Evolutionary conservation across 257 asterid species (phyloP).

Genomic region (Gentiana straminea): DNA sequence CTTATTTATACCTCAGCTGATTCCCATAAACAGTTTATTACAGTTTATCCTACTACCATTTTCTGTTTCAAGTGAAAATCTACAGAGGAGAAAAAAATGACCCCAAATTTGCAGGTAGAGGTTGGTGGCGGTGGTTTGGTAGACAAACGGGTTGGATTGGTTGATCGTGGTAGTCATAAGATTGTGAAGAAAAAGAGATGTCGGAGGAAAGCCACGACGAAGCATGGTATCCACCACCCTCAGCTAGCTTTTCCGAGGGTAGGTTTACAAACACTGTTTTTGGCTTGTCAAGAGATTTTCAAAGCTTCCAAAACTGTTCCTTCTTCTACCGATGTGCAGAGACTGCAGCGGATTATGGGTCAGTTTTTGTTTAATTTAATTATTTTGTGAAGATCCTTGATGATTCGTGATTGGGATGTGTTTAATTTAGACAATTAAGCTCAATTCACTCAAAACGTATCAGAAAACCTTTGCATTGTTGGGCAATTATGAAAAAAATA

Average conservation of each 20-base stretch:
- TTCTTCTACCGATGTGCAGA: conserved; percentile 28
- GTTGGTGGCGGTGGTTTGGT: conserved; percentile 18
- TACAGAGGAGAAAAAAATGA: background rate
- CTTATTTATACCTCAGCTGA: background rate
- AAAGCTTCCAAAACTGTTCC: conserved; percentile 55
- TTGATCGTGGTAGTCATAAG: conserved; percentile 18
- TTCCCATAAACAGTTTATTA: background rate
- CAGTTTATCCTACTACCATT: conserved; percentile 11
- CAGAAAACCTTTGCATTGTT: too few species aligned
- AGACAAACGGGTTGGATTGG: conserved; percentile 15
- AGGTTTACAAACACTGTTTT: conserved; percentile 41
- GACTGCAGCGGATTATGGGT: conserved; percentile 48
- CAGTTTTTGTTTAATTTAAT: background rate
- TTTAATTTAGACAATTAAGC: background rate
- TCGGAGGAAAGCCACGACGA: conserved; percentile 17
- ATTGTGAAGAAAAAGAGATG: conserved; percentile 34
- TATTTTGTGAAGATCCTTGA: too few species aligned
- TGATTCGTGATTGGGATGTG: background rate
- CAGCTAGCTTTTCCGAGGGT: conserved; percentile 12
- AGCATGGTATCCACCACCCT: background rate
- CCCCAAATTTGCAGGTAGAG: conserved; percentile 21
- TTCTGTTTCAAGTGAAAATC: background rate
- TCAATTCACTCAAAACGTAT: background rate
- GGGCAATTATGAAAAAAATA: too few species aligned
- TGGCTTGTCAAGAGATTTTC: conserved; percentile 37